These are phyloP conservation scores for Mallotus repandus DNA, from an alignment of 441 rosid species.

Conservation along the genomic window DNA sequence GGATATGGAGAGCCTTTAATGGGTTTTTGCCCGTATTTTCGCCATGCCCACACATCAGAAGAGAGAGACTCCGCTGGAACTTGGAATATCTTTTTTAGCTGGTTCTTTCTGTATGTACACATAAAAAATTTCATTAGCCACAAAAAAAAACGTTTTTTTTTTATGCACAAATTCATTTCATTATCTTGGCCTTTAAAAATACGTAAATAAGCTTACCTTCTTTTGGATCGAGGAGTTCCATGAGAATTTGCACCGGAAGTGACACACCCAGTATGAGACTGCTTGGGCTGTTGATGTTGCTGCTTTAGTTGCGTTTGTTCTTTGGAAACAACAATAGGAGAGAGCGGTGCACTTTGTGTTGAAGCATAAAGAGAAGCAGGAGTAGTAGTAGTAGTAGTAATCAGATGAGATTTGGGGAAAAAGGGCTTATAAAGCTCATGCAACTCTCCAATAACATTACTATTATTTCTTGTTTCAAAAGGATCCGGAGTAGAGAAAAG, in stretches of 20 bases:
- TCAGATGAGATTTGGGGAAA: constrained; percentile 37
- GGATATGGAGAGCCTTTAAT: constrained; percentile 96
- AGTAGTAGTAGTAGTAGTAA: not conserved
- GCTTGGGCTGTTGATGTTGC: constrained; percentile 36
- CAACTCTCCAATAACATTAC: constrained; percentile 39
- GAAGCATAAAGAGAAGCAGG: constrained; percentile 25
- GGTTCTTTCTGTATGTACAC: constrained; percentile 58
- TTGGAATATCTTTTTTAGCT: constrained; percentile 71
- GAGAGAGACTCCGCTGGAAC: constrained; percentile 81
- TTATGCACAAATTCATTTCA: not conserved
- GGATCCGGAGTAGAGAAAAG: constrained; percentile 34
- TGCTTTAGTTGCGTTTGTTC: constrained; percentile 26
- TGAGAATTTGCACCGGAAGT: constrained; percentile 42
- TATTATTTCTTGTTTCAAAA: constrained; percentile 33
- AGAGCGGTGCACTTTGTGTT: constrained; percentile 25
- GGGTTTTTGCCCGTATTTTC: constrained; percentile 96
- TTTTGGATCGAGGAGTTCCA: constrained; percentile 60
- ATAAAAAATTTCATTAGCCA: not conserved
- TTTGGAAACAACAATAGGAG: constrained; percentile 38
- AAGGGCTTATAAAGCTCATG: constrained; percentile 78
- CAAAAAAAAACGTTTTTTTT: not conserved
- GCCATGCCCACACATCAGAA: constrained; percentile 93
- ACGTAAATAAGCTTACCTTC: constrained; percentile 46
- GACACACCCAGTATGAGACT: constrained; percentile 38
- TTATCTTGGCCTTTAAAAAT: not conserved